phyloP scores from a whole-genome alignment of 345 rosid genomes.

The Arabidopsis arenosa region DNA sequence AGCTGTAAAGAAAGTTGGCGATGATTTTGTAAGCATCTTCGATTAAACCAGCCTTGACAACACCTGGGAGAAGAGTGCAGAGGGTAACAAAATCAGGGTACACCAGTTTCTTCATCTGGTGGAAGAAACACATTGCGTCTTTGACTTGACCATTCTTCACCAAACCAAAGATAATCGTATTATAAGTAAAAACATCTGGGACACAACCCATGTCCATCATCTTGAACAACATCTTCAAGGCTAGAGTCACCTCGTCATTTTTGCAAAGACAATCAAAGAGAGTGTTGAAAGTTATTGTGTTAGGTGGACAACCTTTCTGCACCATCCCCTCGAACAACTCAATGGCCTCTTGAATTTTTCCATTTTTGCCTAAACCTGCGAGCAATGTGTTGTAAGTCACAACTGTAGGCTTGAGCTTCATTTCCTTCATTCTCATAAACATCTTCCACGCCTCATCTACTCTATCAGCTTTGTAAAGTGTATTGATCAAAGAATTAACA shows the following conservation, averaged over 20 bases:
- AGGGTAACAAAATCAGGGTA: conserved; percentile 79
- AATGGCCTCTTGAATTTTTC: conserved; percentile 63
- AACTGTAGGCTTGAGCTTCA: conserved; percentile 77
- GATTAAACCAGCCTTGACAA: conserved; percentile 64
- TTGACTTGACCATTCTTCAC: conserved; percentile 60
- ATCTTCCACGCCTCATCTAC: conserved; percentile 83
- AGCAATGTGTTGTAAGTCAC: conserved; percentile 88
- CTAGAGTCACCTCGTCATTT: conserved; percentile 75
- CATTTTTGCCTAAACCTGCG: conserved; percentile 78
- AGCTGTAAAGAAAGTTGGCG: conserved; percentile 57
- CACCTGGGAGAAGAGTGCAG: conserved; percentile 86
- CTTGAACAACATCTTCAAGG: conserved; percentile 64
- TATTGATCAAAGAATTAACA: conserved; percentile 76
- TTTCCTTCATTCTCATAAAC: conserved; percentile 69
- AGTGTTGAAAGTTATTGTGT: conserved; percentile 81
- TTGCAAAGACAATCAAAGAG: conserved; percentile 93
- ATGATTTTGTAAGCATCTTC: conserved; percentile 72
- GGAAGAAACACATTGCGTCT: conserved; percentile 79
- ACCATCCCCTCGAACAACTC: conserved; percentile 69
- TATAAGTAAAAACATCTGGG: conserved; percentile 85
- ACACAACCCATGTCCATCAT: conserved; percentile 67
- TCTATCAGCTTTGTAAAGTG: conserved; percentile 77
- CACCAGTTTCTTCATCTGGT: conserved; percentile 85
- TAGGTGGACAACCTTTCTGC: conserved; percentile 63
- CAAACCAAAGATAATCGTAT: conserved; percentile 78